A percentile compares a stretch with the other conserved stretches of the same genome.
phyloP scores from a whole-genome alignment of 1,284 basidiomycete species.

The Fistulinella cinereoalba region DNA sequence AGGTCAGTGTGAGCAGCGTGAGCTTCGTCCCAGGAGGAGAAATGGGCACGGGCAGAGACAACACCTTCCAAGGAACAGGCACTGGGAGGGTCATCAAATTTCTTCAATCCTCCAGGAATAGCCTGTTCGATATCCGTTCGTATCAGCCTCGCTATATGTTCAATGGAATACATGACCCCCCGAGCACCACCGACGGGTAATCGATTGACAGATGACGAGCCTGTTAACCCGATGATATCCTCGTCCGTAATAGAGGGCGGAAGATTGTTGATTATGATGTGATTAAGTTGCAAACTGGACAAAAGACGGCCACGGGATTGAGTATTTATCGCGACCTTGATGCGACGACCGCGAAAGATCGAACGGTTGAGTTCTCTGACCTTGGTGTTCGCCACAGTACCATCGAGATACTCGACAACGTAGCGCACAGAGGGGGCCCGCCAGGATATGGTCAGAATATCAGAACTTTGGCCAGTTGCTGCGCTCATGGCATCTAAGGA shows the following conservation, averaged over 20 bases:
- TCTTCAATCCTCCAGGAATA: slow-evolving; percentile 13
- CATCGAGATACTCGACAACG: slow-evolving; percentile 37
- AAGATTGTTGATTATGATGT: slow-evolving; percentile 34
- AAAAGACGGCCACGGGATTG: slow-evolving; percentile 27
- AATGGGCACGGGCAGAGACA: slow-evolving; percentile 39
- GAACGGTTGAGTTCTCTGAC: slow-evolving; percentile 35
- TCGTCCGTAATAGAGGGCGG: slow-evolving; percentile 19
- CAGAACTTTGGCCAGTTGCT: slow-evolving; percentile 24
- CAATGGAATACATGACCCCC: background rate
- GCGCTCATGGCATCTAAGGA: slow-evolving; percentile 41
- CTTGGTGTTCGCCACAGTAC: slow-evolving; percentile 17
- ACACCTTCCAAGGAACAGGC: slow-evolving; percentile 23
- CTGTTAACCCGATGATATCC: slow-evolving; percentile 22
- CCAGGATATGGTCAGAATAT: slow-evolving; percentile 46
- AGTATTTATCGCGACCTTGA: slow-evolving; percentile 43
- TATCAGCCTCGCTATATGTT: slow-evolving; percentile 13
- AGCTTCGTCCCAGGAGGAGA: slow-evolving; percentile 47
- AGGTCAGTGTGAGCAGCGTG: slow-evolving; percentile 37
- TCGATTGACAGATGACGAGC: slow-evolving; percentile 22
- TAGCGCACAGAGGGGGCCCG: slow-evolving; percentile 38
- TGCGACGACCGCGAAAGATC: slow-evolving; percentile 37
- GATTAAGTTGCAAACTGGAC: slow-evolving; percentile 23
- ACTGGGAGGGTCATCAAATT: slow-evolving; percentile 22
- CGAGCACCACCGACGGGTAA: slow-evolving; percentile 6
- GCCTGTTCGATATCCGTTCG: slow-evolving; percentile 19